phyloP scores from a whole-genome alignment of 2,329 filamentous ascomycete species.

The Knoxdaviesia capensis region DNA sequence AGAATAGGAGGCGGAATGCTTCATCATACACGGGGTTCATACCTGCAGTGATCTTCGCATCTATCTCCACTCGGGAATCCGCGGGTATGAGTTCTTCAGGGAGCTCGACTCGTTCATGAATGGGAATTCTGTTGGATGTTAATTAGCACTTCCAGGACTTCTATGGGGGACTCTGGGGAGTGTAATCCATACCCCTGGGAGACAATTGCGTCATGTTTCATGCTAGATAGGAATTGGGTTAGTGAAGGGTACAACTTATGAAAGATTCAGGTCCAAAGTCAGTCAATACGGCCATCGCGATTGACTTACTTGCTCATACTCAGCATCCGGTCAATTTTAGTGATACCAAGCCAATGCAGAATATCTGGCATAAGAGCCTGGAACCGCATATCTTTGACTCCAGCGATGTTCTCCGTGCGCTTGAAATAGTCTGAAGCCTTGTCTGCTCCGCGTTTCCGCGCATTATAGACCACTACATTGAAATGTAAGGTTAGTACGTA shows the following conservation, averaged over 20 bases:
- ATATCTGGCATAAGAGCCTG: conserved; percentile 97
- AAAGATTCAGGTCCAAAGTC: neutral
- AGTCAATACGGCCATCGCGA: neutral
- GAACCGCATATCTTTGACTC: conserved; percentile 93
- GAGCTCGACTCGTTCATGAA: conserved; percentile 75
- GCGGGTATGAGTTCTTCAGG: conserved; percentile 86
- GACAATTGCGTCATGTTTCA: conserved; percentile 83
- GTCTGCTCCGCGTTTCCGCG: conserved; percentile 59
- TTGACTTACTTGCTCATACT: conserved; percentile 80
- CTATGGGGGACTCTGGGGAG: conserved; percentile 2
- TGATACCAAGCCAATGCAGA: conserved; percentile 93
- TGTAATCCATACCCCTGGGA: conserved; percentile 42
- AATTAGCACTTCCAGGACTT: conserved; percentile 6
- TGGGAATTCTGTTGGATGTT: conserved; percentile 43
- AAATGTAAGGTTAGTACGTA: neutral
- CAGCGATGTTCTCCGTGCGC: conserved; percentile 93
- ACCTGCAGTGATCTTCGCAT: conserved; percentile 95
- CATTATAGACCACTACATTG: conserved; percentile 46
- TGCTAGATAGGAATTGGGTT: conserved; percentile 24
- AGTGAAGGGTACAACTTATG: neutral
- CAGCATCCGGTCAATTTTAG: conserved; percentile 95
- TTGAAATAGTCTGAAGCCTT: conserved; percentile 86
- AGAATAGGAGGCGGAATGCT: too few species aligned
- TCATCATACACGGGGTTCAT: conserved; percentile 11
- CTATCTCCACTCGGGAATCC: conserved; percentile 94